Evolutionary conservation across 2,329 filamentous ascomycete genomes (phyloP).

Genomic region (Byssochlamys sp.): DNA sequence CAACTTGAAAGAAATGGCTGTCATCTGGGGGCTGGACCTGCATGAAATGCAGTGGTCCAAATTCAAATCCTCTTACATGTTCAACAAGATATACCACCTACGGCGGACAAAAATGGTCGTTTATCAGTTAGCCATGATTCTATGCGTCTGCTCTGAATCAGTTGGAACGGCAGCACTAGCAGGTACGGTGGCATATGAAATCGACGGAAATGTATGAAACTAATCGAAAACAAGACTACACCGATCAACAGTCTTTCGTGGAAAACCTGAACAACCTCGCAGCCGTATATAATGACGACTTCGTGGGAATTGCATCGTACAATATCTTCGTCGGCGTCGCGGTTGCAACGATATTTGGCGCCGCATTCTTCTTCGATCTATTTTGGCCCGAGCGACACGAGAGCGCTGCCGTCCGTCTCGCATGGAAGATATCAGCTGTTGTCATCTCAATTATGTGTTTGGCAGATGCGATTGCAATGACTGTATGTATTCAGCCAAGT

Average conservation of each 20-base stretch:
- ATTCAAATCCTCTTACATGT: slow-evolving; percentile 51
- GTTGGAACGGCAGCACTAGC: slow-evolving; percentile 48
- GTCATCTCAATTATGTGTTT: slow-evolving; percentile 41
- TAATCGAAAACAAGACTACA: slow-evolving; percentile 36
- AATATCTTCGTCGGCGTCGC: slow-evolving; percentile 52
- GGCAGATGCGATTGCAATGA: slow-evolving; percentile 41
- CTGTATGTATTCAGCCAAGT: slow-evolving; percentile 21
- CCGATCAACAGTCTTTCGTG: slow-evolving; percentile 44
- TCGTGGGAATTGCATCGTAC: slow-evolving; percentile 46
- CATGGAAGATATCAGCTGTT: slow-evolving; percentile 46
- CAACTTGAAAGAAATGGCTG: slow-evolving; percentile 25
- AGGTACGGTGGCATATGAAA: slow-evolving; percentile 27
- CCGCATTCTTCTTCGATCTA: slow-evolving; percentile 53
- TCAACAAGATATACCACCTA: slow-evolving; percentile 45
- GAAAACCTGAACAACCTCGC: slow-evolving; percentile 30
- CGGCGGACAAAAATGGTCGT: slow-evolving; percentile 51
- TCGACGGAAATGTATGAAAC: neutral
- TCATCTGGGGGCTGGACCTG: slow-evolving; percentile 51
- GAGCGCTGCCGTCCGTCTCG: slow-evolving; percentile 38
- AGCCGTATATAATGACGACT: slow-evolving; percentile 46
- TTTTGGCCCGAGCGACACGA: slow-evolving; percentile 51
- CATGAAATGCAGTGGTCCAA: slow-evolving; percentile 50
- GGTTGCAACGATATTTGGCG: slow-evolving; percentile 49
- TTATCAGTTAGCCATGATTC: slow-evolving; percentile 52
- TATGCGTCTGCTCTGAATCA: slow-evolving; percentile 48